Conservation (phyloP, 2,329 filamentous ascomycete species). For the Calonectria ilicicola region DNA sequence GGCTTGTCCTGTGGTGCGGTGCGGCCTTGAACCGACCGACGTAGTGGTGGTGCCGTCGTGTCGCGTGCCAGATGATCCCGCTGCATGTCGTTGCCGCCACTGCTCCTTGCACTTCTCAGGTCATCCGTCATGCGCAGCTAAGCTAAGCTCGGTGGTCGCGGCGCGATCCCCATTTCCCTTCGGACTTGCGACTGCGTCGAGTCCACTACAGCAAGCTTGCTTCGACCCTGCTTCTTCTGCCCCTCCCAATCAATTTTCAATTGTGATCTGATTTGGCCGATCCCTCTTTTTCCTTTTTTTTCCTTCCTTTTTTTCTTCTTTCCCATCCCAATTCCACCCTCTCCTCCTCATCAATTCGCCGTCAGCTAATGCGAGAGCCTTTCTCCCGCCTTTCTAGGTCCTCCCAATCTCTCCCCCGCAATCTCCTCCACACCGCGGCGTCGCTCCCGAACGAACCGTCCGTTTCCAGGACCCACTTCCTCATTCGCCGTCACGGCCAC, state of each 20-base stretch:
- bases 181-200: conserved; percentile 15
- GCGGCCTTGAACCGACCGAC: conserved; percentile 1
- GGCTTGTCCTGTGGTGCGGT: conserved; percentile 13
- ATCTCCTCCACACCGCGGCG: conserved; percentile 41
- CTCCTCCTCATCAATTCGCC: background rate
- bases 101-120: conserved; percentile 16
- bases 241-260: conserved; percentile 11
- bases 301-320: background rate
- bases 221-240: background rate
- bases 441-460: conserved; percentile 40
- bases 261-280: conserved; percentile 14
- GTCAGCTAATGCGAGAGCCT: conserved; percentile 13
- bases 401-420: conserved; percentile 37
- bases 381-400: conserved; percentile 17
- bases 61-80: conserved; percentile 40
- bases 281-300: conserved; percentile 11
- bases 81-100: conserved; percentile 26
- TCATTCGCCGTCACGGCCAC: conserved; percentile 41
- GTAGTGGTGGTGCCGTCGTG: conserved; percentile 18
- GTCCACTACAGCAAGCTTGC: conserved; percentile 14
- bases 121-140: conserved; percentile 19
- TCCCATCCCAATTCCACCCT: background rate
- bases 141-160: conserved; percentile 17
- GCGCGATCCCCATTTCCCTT: conserved; percentile 17
- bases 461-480: conserved; percentile 38